These are phyloP conservation scores for Hymenoscyphus albidus DNA, from an alignment of 2,329 filamentous ascomycete genomes.

Conservation along the genomic window DNA sequence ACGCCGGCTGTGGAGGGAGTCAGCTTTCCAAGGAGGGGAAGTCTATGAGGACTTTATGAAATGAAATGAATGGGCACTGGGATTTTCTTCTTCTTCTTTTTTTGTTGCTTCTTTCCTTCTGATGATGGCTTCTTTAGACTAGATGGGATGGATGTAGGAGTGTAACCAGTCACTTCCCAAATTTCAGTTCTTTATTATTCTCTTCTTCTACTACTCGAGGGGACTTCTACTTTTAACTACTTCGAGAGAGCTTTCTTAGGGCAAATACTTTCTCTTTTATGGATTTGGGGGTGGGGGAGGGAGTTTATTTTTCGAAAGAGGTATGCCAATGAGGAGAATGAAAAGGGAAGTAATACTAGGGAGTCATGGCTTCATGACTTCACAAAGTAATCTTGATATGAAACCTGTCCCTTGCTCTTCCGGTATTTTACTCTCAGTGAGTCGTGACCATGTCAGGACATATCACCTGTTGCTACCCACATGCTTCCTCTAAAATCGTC, in stretches of 20 bases:
- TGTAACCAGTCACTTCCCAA: constrained; percentile 1
- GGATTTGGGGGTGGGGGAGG: background rate
- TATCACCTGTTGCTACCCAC: too few species aligned
- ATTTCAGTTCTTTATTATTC: background rate
- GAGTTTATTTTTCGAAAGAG: background rate
- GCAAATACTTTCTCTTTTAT: background rate
- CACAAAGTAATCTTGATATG: background rate
- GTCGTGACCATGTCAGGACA: too few species aligned
- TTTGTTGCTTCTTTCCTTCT: background rate
- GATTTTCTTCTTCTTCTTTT: too few species aligned
- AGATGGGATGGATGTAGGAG: constrained; percentile 1
- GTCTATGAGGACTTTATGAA: constrained; percentile 41
- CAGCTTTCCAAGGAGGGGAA: constrained; percentile 71
- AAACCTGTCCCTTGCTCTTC: background rate
- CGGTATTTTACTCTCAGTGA: too few species aligned
- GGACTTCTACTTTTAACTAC: too few species aligned
- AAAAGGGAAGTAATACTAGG: too few species aligned
- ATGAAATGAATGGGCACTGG: background rate
- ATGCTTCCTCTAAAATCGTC: too few species aligned
- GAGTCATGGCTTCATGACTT: background rate
- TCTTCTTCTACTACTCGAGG: background rate
- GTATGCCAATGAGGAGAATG: background rate
- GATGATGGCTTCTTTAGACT: background rate
- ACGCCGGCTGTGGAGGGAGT: constrained; percentile 81
- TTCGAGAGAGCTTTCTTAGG: background rate